phyloP scores from a whole-genome alignment of 345 rosid genomes.

The Isatis tinctoria region DNA sequence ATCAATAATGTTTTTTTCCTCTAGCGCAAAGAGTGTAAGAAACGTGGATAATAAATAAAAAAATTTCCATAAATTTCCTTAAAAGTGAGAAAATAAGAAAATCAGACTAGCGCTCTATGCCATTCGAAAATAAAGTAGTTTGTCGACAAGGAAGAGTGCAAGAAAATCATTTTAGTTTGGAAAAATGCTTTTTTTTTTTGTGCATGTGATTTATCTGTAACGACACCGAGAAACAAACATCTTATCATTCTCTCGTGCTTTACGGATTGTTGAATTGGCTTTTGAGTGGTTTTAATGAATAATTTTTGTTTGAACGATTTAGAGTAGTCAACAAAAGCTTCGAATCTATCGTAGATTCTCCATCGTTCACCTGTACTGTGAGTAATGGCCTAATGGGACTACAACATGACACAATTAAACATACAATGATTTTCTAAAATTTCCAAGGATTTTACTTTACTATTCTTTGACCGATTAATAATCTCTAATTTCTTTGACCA shows the following conservation, averaged over 20 bases:
- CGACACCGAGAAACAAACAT: conserved; percentile 32
- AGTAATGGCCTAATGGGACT: not conserved
- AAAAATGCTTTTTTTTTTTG: not conserved
- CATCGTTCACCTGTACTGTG: not conserved
- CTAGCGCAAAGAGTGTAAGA: not conserved
- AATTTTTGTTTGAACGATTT: not conserved
- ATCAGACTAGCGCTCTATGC: not conserved
- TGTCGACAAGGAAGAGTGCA: conserved; percentile 32
- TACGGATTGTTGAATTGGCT: conserved; percentile 14
- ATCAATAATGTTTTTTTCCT: not conserved
- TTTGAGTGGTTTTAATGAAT: conserved; percentile 14
- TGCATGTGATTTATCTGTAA: conserved; percentile 23
- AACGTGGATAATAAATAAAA: not conserved
- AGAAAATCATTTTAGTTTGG: conserved; percentile 25
- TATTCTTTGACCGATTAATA: not conserved
- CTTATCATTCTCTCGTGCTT: conserved; percentile 25
- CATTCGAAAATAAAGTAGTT: conserved; percentile 15
- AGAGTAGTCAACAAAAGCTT: conserved; percentile 25
- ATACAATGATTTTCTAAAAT: not conserved
- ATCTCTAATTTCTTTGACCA: not conserved
- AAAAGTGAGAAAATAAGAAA: not conserved
- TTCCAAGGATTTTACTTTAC: not conserved
- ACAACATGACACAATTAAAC: conserved; percentile 10
- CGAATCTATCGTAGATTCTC: conserved; percentile 30
- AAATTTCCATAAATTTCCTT: not conserved